Evolutionary conservation across 192 early-diverging fungal species (phyloP).

Genomic region (Dissophora ornata): DNA sequence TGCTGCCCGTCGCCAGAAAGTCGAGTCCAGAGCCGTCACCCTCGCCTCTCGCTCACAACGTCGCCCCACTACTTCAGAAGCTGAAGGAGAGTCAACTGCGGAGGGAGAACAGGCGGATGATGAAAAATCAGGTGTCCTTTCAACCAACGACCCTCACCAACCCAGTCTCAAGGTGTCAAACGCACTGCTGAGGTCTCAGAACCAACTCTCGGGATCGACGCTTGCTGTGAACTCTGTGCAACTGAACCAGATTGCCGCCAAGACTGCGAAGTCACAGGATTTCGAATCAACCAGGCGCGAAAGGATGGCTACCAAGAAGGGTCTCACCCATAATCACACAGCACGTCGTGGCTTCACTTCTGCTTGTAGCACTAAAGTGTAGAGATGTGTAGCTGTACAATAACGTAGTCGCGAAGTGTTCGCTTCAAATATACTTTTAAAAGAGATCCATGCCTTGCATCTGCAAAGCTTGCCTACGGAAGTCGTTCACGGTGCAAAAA

Average conservation of each 20-base stretch:
- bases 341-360: background rate
- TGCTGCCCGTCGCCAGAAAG: slow-evolving; percentile 45
- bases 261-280: slow-evolving; percentile 16
- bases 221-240: slow-evolving; percentile 11
- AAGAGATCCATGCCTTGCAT: too few species aligned
- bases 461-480: too few species aligned
- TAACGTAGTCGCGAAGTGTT: too few species aligned
- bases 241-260: background rate
- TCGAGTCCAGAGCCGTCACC: slow-evolving; percentile 42
- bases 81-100: background rate
- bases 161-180: slow-evolving; percentile 12
- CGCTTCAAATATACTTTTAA: too few species aligned
- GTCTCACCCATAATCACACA: slow-evolving; percentile 5
- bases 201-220: slow-evolving; percentile 24
- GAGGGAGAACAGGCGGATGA: slow-evolving; percentile 1
- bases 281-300: slow-evolving; percentile 32
- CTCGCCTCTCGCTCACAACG: slow-evolving; percentile 13
- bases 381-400: too few species aligned
- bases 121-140: background rate
- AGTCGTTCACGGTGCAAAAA: too few species aligned
- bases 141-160: slow-evolving; percentile 25
- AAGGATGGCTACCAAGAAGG: slow-evolving; percentile 6
- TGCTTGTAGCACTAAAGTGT: slow-evolving; percentile 13
- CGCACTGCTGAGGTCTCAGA: slow-evolving; percentile 39
- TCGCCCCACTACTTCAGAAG: slow-evolving; percentile 2